Conservation (phyloP, 1,284 basidiomycete species). For the Hemileia vastatrix region DNA sequence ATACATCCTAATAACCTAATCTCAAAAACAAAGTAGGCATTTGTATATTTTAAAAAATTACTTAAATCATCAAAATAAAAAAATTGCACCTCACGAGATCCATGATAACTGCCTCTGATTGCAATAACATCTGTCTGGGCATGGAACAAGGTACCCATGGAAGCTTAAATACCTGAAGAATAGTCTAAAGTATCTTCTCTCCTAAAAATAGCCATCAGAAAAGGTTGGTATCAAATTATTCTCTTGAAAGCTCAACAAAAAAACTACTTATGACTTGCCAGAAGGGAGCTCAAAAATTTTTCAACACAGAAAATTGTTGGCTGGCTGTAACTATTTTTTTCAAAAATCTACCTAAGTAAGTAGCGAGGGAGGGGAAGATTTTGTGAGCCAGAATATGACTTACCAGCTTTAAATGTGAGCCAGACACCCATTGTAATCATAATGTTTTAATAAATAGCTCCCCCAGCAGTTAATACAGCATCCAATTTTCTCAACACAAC, state of each 20-base stretch:
- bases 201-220: neutral
- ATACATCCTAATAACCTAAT: too few relatives aligned
- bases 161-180: slow-evolving; percentile 16
- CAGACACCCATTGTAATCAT: too few relatives aligned
- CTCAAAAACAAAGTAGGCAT: too few relatives aligned
- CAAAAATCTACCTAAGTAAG: too few relatives aligned
- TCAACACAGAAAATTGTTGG: slow-evolving; percentile 14
- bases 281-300: slow-evolving; percentile 2
- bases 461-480: too few relatives aligned
- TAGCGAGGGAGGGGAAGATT: too few relatives aligned
- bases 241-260: too few relatives aligned
- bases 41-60: too few relatives aligned
- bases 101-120: slow-evolving; percentile 13
- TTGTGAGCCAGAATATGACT: too few relatives aligned
- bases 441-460: too few relatives aligned
- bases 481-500: neutral
- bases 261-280: neutral
- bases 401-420: too few relatives aligned
- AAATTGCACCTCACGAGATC: slow-evolving; percentile 20
- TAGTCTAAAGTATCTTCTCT: slow-evolving; percentile 16
- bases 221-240: neutral
- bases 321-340: slow-evolving; percentile 7
- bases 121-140: slow-evolving; percentile 12
- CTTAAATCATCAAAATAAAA: too few relatives aligned
- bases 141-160: slow-evolving; percentile 9